Base-by-base conservation (phyloP, 148 eudicot species). In the Amaranthus palmeri region DNA sequence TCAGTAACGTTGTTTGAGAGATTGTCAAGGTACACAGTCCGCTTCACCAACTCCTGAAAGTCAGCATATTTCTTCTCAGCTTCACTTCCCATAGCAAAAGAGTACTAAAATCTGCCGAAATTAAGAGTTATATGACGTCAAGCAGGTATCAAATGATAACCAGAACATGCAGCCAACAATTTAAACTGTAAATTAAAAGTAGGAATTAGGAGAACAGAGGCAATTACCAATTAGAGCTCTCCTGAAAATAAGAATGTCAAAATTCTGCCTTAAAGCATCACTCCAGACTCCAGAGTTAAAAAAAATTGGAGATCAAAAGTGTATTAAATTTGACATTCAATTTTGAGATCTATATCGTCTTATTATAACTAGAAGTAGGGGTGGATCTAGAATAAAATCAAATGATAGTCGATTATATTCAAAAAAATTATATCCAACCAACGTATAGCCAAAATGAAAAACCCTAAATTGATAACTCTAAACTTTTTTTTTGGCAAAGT, bases 21-120 rank as follows among this genome's bases (percentile, higher is more conserved):
- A 81, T 84, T 95, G 82, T 95, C 97, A 54, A 95, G 62, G 71
- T 80, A 95, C 11, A 91, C 68, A 1, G 96, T 88, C 54, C 93
- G 81, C 71, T 79, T 81, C 70, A 95, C 90, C 73, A 76, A 85
- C 80, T 85, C 85, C 81, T 83, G 54, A 68, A 95, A 91, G 13
- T 85, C 88, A 46, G 79, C 91, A 80, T 89, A 89, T 15, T 80
- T 79, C 58, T 69, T 85, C 70, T 81, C 82, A 15, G 80, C 69
- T 58, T 80, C 81, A 65, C 64, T 56, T 61, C 72, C 86, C 96
- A 86, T 88, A 68, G 63, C 41, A 55, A 65, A 51, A 76, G 68
- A 65, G 13, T 4, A 53, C 60, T 18, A 17, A 5, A 61, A 65
- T 46, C 55, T 25, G 63, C 63, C 61, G 65, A 64, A 49, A 56